Conservation (phyloP, 225 moss, liverwort and hornwort species). For the Thuidium tamariscinum region DNA sequence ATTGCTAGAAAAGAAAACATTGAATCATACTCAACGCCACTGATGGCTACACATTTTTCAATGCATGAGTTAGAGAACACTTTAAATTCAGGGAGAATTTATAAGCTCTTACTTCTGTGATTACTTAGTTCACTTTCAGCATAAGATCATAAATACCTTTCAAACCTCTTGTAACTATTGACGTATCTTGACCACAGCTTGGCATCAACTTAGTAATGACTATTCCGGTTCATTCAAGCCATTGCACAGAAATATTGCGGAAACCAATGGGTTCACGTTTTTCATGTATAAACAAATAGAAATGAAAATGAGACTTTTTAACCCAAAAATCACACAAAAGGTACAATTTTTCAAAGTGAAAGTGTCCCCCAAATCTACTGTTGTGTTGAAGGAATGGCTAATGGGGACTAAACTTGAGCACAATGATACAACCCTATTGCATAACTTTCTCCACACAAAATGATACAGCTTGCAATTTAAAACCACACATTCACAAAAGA, state of each 20-base stretch:
- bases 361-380: rapidly evolving
- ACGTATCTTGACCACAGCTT: rapidly evolving
- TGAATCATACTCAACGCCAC: background rate
- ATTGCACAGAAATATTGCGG: background rate
- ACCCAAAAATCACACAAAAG: background rate
- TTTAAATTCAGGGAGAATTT: background rate
- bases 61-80: background rate
- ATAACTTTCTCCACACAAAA: background rate
- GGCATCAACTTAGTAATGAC: background rate
- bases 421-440: background rate
- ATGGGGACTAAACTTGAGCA: background rate
- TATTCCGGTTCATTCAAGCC: background rate
- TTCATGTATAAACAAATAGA: background rate
- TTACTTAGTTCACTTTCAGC: background rate
- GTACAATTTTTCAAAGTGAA: background rate
- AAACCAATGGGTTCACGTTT: background rate
- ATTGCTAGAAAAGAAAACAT: too few relatives aligned
- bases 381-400: background rate
- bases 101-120: background rate
- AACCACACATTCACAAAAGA: background rate
- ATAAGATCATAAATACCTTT: background rate
- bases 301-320: background rate
- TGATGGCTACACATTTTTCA: background rate
- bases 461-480: rapidly evolving
- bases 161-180: background rate